Conservation (phyloP, 2,329 filamentous ascomycete species). For the Venturia aucupariae region DNA sequence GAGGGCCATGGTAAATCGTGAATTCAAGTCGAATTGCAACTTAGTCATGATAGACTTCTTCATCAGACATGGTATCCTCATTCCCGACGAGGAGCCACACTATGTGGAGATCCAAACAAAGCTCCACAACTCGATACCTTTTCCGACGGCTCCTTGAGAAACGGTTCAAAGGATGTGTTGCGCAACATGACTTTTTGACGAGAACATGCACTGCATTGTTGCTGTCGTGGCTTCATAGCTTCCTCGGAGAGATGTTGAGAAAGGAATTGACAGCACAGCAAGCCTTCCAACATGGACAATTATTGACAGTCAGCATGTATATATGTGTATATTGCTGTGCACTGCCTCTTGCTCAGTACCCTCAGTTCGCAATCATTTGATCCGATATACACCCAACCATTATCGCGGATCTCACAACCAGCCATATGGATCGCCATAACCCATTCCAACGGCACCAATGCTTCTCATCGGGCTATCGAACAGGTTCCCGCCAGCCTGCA, state of each 20-base stretch:
- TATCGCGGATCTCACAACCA: not conserved
- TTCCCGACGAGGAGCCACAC: conserved; percentile 21
- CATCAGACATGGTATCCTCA: conserved; percentile 26
- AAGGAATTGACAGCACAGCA: not conserved
- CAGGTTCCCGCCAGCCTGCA: not conserved
- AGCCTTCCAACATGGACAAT: not conserved
- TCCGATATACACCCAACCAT: not conserved
- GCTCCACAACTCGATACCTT: conserved; percentile 22
- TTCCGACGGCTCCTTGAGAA: conserved; percentile 15
- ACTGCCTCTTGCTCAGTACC: not conserved
- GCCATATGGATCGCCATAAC: not conserved
- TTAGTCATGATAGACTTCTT: conserved; percentile 28
- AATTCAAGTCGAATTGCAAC: conserved; percentile 26
- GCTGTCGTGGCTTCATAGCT: not conserved
- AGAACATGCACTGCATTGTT: not conserved
- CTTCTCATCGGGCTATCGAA: not conserved
- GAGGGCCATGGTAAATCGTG: conserved; percentile 20
- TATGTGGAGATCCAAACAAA: conserved; percentile 25
- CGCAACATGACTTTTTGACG: not conserved
- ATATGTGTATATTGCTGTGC: not conserved
- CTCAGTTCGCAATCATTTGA: not conserved
- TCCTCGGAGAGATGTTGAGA: not conserved
- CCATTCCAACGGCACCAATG: not conserved
- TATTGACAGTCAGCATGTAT: not conserved
- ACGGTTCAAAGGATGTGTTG: no score